These are phyloP conservation scores for Paraurostyla sp. DNA, from an alignment of 73 alveolate genomes.

Conservation along the genomic window DNA sequence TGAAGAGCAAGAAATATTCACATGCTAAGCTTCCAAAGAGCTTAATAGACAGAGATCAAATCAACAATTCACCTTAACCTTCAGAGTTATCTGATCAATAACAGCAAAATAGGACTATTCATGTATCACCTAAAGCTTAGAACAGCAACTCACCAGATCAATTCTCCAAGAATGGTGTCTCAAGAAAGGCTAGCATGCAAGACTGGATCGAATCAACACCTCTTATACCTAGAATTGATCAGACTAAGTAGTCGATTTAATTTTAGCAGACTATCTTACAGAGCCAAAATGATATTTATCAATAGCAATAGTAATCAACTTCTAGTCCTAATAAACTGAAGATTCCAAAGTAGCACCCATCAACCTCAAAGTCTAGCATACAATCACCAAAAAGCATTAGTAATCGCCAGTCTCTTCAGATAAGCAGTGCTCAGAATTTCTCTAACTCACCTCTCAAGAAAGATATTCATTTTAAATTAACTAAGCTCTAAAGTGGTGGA, in stretches of 20 bases:
- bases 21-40: too few relatives aligned
- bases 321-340: too few relatives aligned
- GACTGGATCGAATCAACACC: not conserved
- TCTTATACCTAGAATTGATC: not conserved
- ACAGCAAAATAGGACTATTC: too few relatives aligned
- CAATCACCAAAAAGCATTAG: not conserved
- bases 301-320: too few relatives aligned
- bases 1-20: too few relatives aligned
- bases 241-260: not conserved
- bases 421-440: not conserved
- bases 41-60: too few relatives aligned
- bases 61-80: too few relatives aligned
- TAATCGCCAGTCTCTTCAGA: not conserved
- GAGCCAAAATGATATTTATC: not conserved
- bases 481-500: slow-evolving; percentile 9
- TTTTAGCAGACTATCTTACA: not conserved
- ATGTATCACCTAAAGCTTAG: too few relatives aligned
- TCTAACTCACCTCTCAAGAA: not conserved
- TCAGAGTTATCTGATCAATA: too few relatives aligned
- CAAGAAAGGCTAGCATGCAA: not conserved
- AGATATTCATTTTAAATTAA: not conserved
- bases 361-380: not conserved
- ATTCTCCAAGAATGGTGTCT: not conserved
- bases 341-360: not conserved
- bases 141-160: not conserved